Evolutionary conservation across 345 rosid species (phyloP).

Genomic region (Pugionium cornutum): DNA sequence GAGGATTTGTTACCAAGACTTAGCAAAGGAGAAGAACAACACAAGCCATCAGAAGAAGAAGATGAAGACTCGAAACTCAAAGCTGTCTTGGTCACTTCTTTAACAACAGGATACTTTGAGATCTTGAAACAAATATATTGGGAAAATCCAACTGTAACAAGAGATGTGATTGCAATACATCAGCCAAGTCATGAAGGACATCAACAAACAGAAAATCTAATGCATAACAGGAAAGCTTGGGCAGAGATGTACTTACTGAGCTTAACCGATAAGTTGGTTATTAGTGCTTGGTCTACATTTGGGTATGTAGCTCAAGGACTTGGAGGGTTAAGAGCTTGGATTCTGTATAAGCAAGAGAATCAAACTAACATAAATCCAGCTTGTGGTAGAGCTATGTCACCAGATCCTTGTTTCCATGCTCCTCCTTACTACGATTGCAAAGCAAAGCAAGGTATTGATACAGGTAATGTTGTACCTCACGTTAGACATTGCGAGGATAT

Average conservation of each 20-base stretch:
- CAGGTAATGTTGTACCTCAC: constrained; percentile 54
- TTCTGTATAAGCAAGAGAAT: constrained; percentile 61
- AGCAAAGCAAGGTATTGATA: constrained; percentile 57
- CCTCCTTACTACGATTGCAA: constrained; percentile 76
- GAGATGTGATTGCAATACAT: constrained; percentile 54
- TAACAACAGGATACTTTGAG: constrained; percentile 59
- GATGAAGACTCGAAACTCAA: constrained; percentile 44
- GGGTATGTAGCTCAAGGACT: constrained; percentile 82
- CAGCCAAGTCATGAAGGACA: constrained; percentile 76
- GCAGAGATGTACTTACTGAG: constrained; percentile 75
- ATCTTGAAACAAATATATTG: constrained; percentile 55
- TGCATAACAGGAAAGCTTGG: constrained; percentile 73
- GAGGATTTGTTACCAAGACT: constrained; percentile 56
- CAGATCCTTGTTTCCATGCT: constrained; percentile 84
- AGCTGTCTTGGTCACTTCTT: constrained; percentile 60
- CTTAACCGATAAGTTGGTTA: constrained; percentile 54
- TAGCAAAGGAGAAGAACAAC: constrained; percentile 26
- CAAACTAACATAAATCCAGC: constrained; percentile 48
- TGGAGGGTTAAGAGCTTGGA: constrained; percentile 73
- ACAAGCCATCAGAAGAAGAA: constrained; percentile 26
- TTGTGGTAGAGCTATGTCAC: constrained; percentile 60
- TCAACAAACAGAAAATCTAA: constrained; percentile 56
- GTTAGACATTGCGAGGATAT: constrained; percentile 75
- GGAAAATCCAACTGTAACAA: constrained; percentile 59
- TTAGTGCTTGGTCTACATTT: constrained; percentile 77